phyloP scores from a whole-genome alignment of 73 alveolate species.

The Symbiodinium natans region DNA sequence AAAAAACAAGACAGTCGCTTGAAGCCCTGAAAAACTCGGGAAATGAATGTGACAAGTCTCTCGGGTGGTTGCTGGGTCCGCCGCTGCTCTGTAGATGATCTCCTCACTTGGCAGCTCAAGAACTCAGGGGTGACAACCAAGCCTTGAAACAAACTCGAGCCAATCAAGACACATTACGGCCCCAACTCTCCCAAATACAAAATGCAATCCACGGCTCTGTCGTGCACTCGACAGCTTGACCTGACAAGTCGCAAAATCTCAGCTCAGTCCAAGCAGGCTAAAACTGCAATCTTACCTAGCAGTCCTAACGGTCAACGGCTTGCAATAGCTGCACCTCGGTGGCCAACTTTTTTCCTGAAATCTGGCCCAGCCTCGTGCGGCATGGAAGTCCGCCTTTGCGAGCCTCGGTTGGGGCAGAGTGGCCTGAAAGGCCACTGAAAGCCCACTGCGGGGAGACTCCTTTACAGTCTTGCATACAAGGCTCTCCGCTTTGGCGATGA shows the following conservation, averaged over 20 bases:
- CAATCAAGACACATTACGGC: no score
- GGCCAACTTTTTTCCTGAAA: no score
- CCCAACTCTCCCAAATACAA: no score
- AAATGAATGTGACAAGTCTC: no score
- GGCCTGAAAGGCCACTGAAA: neutral
- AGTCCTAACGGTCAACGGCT: no score
- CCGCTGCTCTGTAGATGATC: slow-evolving; percentile 42
- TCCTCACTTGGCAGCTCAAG: slow-evolving; percentile 9
- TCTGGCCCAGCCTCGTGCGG: slow-evolving; percentile 35
- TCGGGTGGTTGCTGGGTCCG: slow-evolving; percentile 71
- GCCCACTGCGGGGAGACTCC: neutral
- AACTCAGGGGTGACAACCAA: no score
- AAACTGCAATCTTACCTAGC: no score
- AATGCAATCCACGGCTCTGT: slow-evolving; percentile 34
- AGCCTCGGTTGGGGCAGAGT: slow-evolving; percentile 77
- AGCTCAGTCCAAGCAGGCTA: no score
- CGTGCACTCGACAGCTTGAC: slow-evolving; percentile 81
- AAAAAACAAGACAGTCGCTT: no score
- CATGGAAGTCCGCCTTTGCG: slow-evolving; percentile 65
- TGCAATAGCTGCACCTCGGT: no score
- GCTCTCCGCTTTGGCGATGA: slow-evolving; percentile 82
- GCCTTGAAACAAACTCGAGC: no score
- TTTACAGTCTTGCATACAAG: neutral
- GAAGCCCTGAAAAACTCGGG: no score
- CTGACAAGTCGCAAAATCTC: neutral